Conservation (phyloP, 2,329 filamentous ascomycete genomes). For the Cytospora mali region DNA sequence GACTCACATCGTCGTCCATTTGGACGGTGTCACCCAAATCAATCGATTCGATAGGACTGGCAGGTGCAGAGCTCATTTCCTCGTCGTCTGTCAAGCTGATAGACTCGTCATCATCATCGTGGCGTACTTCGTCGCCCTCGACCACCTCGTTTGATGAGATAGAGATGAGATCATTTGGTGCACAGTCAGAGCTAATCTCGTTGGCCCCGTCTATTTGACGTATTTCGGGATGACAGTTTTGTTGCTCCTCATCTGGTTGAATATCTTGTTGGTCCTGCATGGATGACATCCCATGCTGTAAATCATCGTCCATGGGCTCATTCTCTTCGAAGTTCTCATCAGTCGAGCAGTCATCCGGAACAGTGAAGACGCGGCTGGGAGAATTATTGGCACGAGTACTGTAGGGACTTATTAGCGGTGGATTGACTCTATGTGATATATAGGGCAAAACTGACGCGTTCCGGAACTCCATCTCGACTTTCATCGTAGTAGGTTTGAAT, state of each 20-base stretch:
- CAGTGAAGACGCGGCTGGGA: constrained; percentile 25
- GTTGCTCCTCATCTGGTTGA: not conserved
- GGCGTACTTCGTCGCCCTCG: not conserved
- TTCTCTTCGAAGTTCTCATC: constrained; percentile 24
- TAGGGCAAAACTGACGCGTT: constrained; percentile 28
- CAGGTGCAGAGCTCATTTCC: constrained; percentile 9
- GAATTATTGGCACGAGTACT: constrained; percentile 15
- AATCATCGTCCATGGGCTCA: constrained; percentile 22
- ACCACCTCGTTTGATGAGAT: constrained; percentile 6
- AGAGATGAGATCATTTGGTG: constrained; percentile 1
- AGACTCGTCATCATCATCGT: constrained; percentile 7
- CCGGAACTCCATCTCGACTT: constrained; percentile 32
- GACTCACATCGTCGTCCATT: not conserved
- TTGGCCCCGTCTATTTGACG: constrained; percentile 16
- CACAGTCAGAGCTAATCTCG: constrained; percentile 10
- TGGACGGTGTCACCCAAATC: constrained; percentile 1
- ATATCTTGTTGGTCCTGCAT: not conserved
- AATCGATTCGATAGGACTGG: constrained; percentile 11
- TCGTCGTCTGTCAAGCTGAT: constrained; percentile 24
- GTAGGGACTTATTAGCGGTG: not conserved
- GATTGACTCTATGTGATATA: not conserved
- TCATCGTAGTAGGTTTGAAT: constrained; percentile 35
- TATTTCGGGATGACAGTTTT: not conserved
- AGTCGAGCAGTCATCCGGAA: constrained; percentile 27
- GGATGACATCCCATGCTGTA: not conserved